A percentile compares a stretch with the other conserved stretches of the same genome.
phyloP scores from a whole-genome alignment of 177 flowering plant species.

The Vitis hybrid region DNA sequence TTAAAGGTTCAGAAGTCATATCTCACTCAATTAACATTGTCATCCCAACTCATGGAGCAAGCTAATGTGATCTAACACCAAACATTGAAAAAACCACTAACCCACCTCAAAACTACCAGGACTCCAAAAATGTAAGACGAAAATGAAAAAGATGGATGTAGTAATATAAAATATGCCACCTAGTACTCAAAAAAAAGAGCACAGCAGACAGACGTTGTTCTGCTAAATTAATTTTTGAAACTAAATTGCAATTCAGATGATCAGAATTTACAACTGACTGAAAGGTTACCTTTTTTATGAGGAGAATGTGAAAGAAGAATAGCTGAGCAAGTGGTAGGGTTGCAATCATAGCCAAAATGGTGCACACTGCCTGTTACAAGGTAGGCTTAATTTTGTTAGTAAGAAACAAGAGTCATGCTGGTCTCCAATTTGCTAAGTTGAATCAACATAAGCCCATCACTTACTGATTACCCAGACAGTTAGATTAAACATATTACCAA shows the following conservation, averaged over 20 bases:
- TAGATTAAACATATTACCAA: too few relatives aligned
- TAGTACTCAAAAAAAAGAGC: neutral
- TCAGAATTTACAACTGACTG: neutral
- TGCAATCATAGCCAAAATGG: conserved; percentile 92
- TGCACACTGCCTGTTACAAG: conserved; percentile 74
- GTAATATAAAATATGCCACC: neutral
- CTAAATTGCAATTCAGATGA: neutral
- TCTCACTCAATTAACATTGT: too few relatives aligned
- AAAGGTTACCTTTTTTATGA: conserved; percentile 74
- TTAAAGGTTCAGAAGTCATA: too few relatives aligned
- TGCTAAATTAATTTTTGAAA: neutral
- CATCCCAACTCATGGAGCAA: too few relatives aligned
- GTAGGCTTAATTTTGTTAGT: neutral
- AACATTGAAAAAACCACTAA: neutral
- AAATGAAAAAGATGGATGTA: neutral
- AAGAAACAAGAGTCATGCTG: neutral
- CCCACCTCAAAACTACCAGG: neutral
- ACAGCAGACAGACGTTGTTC: too few relatives aligned
- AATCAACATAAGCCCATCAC: too few relatives aligned
- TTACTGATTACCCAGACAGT: too few relatives aligned
- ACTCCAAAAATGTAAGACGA: neutral
- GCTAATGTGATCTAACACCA: too few relatives aligned
- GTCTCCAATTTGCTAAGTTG: too few relatives aligned
- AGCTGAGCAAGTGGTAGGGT: conserved; percentile 94
- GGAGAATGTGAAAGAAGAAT: conserved; percentile 96